Conservation (phyloP, 495 filamentous ascomycete genomes). For the Penicillium riverlandense region DNA sequence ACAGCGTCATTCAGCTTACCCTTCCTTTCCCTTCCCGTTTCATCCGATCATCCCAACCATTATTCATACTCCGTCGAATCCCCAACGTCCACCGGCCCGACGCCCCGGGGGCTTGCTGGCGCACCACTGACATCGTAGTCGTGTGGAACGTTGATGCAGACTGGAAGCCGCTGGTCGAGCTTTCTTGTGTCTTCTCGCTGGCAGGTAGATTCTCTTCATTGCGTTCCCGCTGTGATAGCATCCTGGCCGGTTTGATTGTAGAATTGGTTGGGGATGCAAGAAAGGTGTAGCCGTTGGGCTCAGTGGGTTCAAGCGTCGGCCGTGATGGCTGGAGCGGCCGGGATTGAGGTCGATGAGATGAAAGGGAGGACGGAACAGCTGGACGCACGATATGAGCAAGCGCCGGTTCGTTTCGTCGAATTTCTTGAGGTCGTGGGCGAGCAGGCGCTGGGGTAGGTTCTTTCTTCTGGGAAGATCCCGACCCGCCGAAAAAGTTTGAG, state of each 20-base stretch:
- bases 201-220: slow-evolving; percentile 3
- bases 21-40: slow-evolving; percentile 24
- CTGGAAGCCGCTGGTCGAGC: slow-evolving; percentile 15
- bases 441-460: slow-evolving; percentile 2
- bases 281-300: slow-evolving; percentile 37
- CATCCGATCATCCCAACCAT: slow-evolving; percentile 45
- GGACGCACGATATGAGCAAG: slow-evolving; percentile 1
- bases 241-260: slow-evolving; percentile 15
- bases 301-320: slow-evolving; percentile 29
- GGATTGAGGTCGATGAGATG: slow-evolving; percentile 31
- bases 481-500: slow-evolving; percentile 29
- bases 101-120: slow-evolving; percentile 15
- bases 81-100: slow-evolving; percentile 46
- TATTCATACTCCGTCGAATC: slow-evolving; percentile 48
- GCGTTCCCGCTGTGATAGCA: slow-evolving; percentile 6
- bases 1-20: too few relatives aligned
- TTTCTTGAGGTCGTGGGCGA: slow-evolving; percentile 7
- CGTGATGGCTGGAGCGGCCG: slow-evolving; percentile 29
- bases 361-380: slow-evolving; percentile 18
- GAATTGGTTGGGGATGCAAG: slow-evolving; percentile 22
- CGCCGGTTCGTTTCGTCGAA: slow-evolving; percentile 7
- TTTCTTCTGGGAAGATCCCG: slow-evolving; percentile 14
- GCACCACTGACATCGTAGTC: slow-evolving; percentile 42
- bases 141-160: slow-evolving; percentile 44
- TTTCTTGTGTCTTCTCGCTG: slow-evolving; percentile 18